Percentiles rank a stretch among this genome's conserved stretches.
Conservation (phyloP, 106 monocot species). For the Phalaenopsis aphrodite region DNA sequence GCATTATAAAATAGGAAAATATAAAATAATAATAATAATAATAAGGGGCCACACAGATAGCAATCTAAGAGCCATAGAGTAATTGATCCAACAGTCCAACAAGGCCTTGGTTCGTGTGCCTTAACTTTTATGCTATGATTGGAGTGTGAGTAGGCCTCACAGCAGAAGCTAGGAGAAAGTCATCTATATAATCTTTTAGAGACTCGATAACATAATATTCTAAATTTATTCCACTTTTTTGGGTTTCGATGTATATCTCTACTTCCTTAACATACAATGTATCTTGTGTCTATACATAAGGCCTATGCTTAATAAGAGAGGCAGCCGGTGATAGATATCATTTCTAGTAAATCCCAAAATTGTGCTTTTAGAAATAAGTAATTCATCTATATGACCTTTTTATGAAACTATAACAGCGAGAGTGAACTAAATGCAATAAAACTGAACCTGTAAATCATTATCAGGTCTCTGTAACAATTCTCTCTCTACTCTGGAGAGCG, state of each 20-base stretch:
- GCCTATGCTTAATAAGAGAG: neutral
- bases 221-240: neutral
- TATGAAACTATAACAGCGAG: neutral
- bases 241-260: neutral
- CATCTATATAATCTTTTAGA: too few species aligned
- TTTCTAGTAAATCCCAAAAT: neutral
- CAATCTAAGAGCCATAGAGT: too few species aligned
- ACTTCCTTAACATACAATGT: neutral
- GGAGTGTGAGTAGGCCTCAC: too few species aligned
- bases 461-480: conserved; percentile 73
- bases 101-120: too few species aligned
- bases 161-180: too few species aligned
- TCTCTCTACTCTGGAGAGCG: conserved; percentile 55
- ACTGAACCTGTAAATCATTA: conserved; percentile 87
- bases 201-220: neutral
- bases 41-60: too few species aligned
- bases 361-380: neutral
- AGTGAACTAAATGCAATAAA: neutral
- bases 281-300: neutral
- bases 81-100: too few species aligned
- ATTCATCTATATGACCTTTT: neutral
- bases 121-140: too few species aligned
- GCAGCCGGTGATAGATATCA: neutral
- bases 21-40: too few species aligned
- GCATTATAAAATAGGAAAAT: too few species aligned